Conservation (phyloP, 1,284 basidiomycete genomes). For the Moniliophthora roreri region DNA sequence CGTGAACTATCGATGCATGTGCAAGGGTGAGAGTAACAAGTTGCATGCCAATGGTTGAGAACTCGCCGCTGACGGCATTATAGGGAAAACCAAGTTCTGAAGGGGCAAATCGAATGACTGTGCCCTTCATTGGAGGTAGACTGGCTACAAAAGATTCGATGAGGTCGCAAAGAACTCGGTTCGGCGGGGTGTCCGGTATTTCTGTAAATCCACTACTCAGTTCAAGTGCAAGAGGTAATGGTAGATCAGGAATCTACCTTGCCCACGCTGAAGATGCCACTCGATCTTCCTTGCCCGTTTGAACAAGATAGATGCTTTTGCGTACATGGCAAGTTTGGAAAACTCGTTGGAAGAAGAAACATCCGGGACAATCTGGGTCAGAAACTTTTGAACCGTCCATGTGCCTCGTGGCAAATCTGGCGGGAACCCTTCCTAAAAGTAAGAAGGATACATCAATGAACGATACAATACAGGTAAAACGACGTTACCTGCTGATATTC, state of each 20-base stretch:
- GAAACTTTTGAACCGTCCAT: constrained; percentile 7
- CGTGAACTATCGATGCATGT: constrained; percentile 10
- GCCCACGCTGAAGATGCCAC: neutral
- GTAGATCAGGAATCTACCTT: neutral
- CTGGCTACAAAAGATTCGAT: constrained; percentile 7
- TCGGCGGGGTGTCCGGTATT: neutral
- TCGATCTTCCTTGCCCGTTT: constrained; percentile 7
- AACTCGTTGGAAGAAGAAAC: neutral
- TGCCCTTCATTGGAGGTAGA: constrained; percentile 6
- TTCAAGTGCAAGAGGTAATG: too few species aligned
- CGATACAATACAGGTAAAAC: too few species aligned
- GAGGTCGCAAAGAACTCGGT: constrained; percentile 1
- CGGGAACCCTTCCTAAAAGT: constrained; percentile 3
- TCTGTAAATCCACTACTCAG: neutral
- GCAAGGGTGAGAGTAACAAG: constrained; percentile 10
- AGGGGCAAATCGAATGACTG: neutral
- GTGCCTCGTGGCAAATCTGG: neutral
- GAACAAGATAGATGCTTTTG: constrained; percentile 14
- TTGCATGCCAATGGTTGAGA: constrained; percentile 1
- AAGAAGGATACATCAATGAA: neutral
- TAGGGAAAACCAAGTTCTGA: neutral
- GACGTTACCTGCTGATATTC: constrained; percentile 13
- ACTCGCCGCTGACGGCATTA: neutral
- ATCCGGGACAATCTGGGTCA: neutral
- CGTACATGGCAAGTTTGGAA: constrained; percentile 8